Base-by-base conservation (phyloP, 1,139 yeast species). In the Scheffersomyces lignicola region DNA sequence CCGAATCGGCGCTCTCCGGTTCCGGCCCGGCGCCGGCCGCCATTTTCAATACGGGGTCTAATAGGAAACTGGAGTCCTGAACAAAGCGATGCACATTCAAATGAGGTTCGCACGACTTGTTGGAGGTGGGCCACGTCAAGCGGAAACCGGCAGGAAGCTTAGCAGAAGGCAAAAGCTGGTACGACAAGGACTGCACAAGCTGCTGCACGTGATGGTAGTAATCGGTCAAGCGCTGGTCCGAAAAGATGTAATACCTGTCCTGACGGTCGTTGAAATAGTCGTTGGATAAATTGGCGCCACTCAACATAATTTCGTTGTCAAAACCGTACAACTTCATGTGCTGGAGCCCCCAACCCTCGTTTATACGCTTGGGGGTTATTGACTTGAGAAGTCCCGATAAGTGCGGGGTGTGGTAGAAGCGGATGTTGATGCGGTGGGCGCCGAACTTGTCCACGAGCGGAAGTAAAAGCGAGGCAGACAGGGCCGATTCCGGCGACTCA, bases 261-360 rank as follows among this genome's bases (percentile, higher is more conserved):
- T 92, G 98, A 47, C 99, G 78, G 56, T 92, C 83, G n/a, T 95
- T 85, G 59, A 94, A 92, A 59, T 92, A 92, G 59, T 92, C 98
- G 28, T 77, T 68, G 0, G 96, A 87, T 36, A 92, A 69, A 52
- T 92, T 92, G 4, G 98, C 98, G 3, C 98, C 99, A 14, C 88
- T 78, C 31, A 94, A 69, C 13, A 94, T 75, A 34, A 92, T 80
- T 53, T 89, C 96, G 50, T 89, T 80, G 57, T 92, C 99, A 52
- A 89, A 81, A 2, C 98, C 98, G 55, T 92, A 92, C 26, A 94
- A 73, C 58, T 92, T 92, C 98, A 92, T 94, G 56, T 92, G 99
- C 60, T 92, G 99, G 35, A 92, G 69, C 0, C 99, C 99, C 63
- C 75, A 76, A 6, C 95, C 92, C 62, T 92, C 99, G 56, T 90